Evolutionary conservation across 2,329 filamentous ascomycete species (phyloP), one percentile per base, ranked within the genome.

Genomic region (Alternaria panax): DNA sequence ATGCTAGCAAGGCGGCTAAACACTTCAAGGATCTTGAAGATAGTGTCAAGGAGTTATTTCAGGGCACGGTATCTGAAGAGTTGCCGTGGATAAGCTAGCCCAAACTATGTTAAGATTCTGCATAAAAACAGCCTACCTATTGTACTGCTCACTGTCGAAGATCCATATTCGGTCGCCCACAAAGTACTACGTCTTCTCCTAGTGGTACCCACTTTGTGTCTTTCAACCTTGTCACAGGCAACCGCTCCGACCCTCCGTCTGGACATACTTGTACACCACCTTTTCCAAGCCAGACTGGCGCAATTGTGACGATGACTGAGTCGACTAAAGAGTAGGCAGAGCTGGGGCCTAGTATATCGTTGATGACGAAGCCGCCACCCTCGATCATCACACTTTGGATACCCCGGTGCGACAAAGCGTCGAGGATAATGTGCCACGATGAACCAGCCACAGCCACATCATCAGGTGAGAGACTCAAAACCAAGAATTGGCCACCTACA

Each of bases 321-420:
- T 92, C 86, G 41, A 96, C 83, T 8, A 93, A 80, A 2, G 46
- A 47, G 22, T 59, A 59, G 2, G 57, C 57, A 2, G 46, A 41
- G 12, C 52, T 27, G 7, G 46, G 57, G 5, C 57, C 57, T n/a
- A 98, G 82, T 18, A 98, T 79, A 36, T 90, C 87, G 74, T 95
- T 96, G 74, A 98, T 92, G 32, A 97, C 88, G 11, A 84, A 82
- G 0, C 87, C 93, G 11, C 94, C 94, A 0, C 94, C 94, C 77
- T 98, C 94, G 48, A 98, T 85, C 94, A 97, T 97, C 58, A 97
- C 83, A 73, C 92, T 97, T 52, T 79, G 78, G 43, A 97, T 80
- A 1, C 88, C 88, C 67, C 30, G 46, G 28, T 56, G n/a, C 25
- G 25, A 32, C 25, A 59, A 22, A 32, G 57, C 52, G 25, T 47